Evolutionary conservation across 768 basidiomycete species (phyloP).

Genomic region (Pleurotus cornucopiae): DNA sequence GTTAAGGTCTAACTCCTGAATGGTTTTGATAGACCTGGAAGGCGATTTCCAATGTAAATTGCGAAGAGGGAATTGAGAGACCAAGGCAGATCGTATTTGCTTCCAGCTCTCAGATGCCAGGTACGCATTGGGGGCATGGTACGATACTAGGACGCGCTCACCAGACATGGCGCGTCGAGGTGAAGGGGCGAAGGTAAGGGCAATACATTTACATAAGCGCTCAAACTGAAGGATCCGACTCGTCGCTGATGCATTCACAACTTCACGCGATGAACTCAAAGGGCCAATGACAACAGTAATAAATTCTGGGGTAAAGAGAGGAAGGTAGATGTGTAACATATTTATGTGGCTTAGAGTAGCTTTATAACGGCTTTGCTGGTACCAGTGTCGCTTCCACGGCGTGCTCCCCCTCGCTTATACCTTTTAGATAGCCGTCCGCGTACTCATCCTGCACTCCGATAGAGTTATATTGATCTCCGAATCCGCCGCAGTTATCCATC

Average conservation of each 20-base stretch:
- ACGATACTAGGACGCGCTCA: constrained; percentile 63
- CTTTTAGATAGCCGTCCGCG: constrained; percentile 40
- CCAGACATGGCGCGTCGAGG: constrained; percentile 10
- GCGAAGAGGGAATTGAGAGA: constrained; percentile 76
- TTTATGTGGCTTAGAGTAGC: no score
- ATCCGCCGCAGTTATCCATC: constrained; percentile 36
- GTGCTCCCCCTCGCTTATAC: constrained; percentile 42
- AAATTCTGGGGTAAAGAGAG: no score
- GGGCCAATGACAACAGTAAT: no score
- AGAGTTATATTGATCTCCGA: constrained; percentile 27
- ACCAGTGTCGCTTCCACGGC: not conserved
- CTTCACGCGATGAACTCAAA: no score
- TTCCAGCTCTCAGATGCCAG: constrained; percentile 71
- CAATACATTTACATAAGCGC: no score
- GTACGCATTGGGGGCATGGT: constrained; percentile 58
- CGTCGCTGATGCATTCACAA: no score
- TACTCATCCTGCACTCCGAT: constrained; percentile 41
- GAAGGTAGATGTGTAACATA: no score
- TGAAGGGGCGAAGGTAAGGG: no score
- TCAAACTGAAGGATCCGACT: no score
- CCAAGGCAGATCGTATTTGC: constrained; percentile 59
- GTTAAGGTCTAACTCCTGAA: constrained; percentile 82
- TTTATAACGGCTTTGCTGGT: no score
- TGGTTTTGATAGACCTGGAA: constrained; percentile 72
- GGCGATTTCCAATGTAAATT: constrained; percentile 91